These are phyloP conservation scores for Penicillium alfredii DNA, from an alignment of 495 filamentous ascomycete species.

Conservation along the genomic window DNA sequence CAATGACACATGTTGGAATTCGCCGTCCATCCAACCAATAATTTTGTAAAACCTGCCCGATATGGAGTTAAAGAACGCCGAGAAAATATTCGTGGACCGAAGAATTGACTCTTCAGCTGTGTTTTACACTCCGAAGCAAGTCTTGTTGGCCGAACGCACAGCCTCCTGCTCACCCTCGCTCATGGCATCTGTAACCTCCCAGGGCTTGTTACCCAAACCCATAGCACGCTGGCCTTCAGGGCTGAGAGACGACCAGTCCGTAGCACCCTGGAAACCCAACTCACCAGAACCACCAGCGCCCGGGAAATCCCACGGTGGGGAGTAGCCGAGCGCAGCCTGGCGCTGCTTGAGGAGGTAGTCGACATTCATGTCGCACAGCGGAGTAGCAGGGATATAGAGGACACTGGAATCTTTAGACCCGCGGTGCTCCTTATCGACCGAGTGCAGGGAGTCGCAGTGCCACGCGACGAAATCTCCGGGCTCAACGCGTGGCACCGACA, in stretches of 20 bases:
- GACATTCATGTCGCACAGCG: constrained; percentile 68
- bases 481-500: constrained; percentile 66
- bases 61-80: too few relatives aligned
- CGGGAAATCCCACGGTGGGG: constrained; percentile 55
- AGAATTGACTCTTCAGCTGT: not conserved
- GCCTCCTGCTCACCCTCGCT: constrained; percentile 51
- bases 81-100: not conserved
- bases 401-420: constrained; percentile 71
- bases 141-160: constrained; percentile 54
- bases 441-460: constrained; percentile 82
- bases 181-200: constrained; percentile 43
- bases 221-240: constrained; percentile 51
- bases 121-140: constrained; percentile 32
- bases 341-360: constrained; percentile 64
- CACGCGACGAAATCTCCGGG: constrained; percentile 88
- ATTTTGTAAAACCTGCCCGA: too few relatives aligned
- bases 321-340: constrained; percentile 42
- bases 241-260: constrained; percentile 34
- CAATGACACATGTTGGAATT: too few relatives aligned
- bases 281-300: constrained; percentile 50
- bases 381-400: constrained; percentile 81
- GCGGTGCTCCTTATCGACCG: constrained; percentile 72
- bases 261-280: constrained; percentile 33
- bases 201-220: constrained; percentile 48
- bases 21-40: too few relatives aligned